Conservation (phyloP, 139 green algal genomes). For the Volvox africanus region DNA sequence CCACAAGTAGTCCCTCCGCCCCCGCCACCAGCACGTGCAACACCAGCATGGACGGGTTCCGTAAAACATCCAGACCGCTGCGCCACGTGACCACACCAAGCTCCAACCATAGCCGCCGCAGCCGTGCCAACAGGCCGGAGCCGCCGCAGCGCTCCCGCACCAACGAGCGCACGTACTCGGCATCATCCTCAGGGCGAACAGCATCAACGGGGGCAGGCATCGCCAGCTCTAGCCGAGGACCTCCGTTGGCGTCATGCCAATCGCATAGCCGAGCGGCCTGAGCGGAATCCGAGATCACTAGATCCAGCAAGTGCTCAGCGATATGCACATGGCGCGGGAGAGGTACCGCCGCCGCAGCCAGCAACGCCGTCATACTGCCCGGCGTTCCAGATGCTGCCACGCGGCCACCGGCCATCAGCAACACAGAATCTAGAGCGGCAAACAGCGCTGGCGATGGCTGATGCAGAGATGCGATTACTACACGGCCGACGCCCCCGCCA, state of each 20-base stretch:
- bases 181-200: neutral
- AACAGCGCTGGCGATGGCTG: slow-evolving; percentile 85
- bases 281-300: neutral
- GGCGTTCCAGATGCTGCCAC: slow-evolving; percentile 71
- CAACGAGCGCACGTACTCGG: neutral
- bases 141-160: neutral
- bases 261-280: neutral
- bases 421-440: slow-evolving; percentile 39
- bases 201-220: neutral
- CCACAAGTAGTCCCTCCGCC: slow-evolving; percentile 71
- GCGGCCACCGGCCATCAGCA: slow-evolving; percentile 75
- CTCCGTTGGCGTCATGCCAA: neutral
- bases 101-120: slow-evolving; percentile 55
- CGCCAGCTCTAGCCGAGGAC: neutral
- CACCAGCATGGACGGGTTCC: slow-evolving; percentile 76
- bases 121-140: neutral
- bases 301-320: slow-evolving; percentile 68
- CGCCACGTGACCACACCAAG: slow-evolving; percentile 81
- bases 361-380: slow-evolving; percentile 42
- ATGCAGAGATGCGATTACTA: slow-evolving; percentile 85
- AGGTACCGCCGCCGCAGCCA: slow-evolving; percentile 52
- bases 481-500: slow-evolving; percentile 53
- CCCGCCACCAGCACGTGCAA: slow-evolving; percentile 72
- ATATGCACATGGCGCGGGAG: slow-evolving; percentile 47
- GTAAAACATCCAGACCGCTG: slow-evolving; percentile 70